These are phyloP conservation scores for Picochlorum sp. DNA, from an alignment of 139 green algal genomes.

Conservation along the genomic window DNA sequence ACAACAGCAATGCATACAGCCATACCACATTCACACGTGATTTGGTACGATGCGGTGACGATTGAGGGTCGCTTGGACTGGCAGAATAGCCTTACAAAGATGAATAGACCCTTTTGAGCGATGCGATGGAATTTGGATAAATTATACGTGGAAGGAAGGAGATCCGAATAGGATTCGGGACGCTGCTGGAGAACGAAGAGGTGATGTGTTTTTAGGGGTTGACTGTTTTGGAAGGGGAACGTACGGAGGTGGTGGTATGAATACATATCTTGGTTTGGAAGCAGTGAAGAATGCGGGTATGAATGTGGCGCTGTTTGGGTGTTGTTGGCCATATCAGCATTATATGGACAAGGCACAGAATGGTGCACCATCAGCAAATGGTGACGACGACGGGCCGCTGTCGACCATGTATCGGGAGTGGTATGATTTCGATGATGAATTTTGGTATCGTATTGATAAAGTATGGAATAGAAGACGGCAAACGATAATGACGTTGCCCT, in stretches of 20 bases:
- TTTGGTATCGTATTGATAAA: conserved; percentile 15
- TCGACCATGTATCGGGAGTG: conserved; percentile 1
- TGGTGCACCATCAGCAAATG: background rate
- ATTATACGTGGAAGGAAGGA: conserved; percentile 61
- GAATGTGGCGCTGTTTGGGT: conserved; percentile 24
- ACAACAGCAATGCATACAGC: background rate
- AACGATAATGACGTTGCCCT: conserved; percentile 4
- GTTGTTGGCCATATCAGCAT: conserved; percentile 25
- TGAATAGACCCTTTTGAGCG: conserved; percentile 52
- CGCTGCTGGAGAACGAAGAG: conserved; percentile 21
- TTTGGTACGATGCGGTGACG: conserved; percentile 80
- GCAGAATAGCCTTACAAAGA: conserved; percentile 64
- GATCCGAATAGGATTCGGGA: conserved; percentile 4
- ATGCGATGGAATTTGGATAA: conserved; percentile 64
- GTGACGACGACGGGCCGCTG: background rate
- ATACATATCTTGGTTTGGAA: conserved; percentile 22
- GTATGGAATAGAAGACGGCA: background rate
- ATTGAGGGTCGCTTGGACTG: conserved; percentile 60
- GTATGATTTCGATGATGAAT: conserved; percentile 15
- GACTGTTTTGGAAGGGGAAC: conserved; percentile 67
- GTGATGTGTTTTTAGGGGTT: conserved; percentile 71
- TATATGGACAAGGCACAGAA: background rate
- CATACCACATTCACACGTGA: conserved; percentile 15
- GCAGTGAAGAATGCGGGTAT: conserved; percentile 27
- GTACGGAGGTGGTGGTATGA: conserved; percentile 46